Conservation (phyloP, 116 monocot genomes). For the Phalaenopsis hybrid region DNA sequence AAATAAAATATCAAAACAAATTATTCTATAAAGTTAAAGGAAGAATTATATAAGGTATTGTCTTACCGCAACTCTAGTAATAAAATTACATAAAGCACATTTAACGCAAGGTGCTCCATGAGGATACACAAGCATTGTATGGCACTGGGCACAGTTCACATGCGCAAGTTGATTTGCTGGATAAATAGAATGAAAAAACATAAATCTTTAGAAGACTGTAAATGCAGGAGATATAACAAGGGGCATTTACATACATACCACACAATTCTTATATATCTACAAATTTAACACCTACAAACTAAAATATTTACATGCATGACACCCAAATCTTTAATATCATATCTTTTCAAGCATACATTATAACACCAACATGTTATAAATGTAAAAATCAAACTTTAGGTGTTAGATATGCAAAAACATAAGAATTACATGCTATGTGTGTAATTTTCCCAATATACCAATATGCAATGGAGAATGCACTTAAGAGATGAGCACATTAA, state of each 20-base stretch:
- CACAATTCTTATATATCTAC: too few species aligned
- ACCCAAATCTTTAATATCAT: too few species aligned
- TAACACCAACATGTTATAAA: too few species aligned
- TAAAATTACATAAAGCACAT: constrained; percentile 78
- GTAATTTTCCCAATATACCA: not conserved
- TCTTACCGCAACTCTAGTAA: constrained; percentile 62
- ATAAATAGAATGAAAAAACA: constrained; percentile 2
- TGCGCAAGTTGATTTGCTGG: constrained; percentile 67
- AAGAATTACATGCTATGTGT: too few species aligned
- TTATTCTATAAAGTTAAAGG: not conserved
- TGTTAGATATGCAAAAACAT: too few species aligned
- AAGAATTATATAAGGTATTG: not conserved
- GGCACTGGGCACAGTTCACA: constrained; percentile 83
- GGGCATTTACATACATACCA: too few species aligned
- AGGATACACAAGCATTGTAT: constrained; percentile 75
- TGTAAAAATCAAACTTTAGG: too few species aligned
- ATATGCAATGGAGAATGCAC: not conserved
- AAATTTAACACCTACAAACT: too few species aligned
- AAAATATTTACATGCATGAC: too few species aligned
- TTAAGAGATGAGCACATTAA: not conserved
- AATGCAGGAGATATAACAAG: not conserved
- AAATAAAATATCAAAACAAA: not conserved
- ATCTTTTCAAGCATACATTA: too few species aligned
- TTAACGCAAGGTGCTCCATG: constrained; percentile 84
- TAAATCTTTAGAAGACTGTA: not conserved